A percentile compares a stretch with the other conserved stretches of the same genome.
Conservation (phyloP, 352 stramenopile genomes). For the Salisapilia sapeloensis region DNA sequence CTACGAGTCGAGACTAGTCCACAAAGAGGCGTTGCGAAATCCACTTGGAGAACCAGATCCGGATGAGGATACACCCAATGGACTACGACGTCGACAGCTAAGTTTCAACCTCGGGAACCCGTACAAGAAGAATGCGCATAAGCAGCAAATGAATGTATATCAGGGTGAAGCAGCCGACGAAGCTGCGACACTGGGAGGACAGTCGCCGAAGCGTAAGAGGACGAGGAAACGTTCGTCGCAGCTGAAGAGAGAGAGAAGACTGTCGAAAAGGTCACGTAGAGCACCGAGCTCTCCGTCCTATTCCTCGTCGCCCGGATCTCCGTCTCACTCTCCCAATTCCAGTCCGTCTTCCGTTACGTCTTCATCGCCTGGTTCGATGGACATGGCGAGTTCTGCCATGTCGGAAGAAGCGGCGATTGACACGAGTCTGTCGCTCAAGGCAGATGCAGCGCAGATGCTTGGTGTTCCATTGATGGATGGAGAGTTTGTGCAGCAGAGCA, state of each 20-base stretch:
- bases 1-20: conserved; percentile 74
- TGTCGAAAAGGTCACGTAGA: conserved; percentile 46
- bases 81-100: conserved; percentile 51
- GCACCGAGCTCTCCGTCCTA: conserved; percentile 50
- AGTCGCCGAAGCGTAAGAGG: conserved; percentile 64
- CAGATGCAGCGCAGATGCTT: conserved; percentile 57
- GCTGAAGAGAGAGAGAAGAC: conserved; percentile 60
- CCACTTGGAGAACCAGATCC: conserved; percentile 68
- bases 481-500: conserved; percentile 25
- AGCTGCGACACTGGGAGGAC: conserved; percentile 50
- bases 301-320: conserved; percentile 46
- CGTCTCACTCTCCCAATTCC: conserved; percentile 42
- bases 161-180: conserved; percentile 74
- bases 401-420: conserved; percentile 25
- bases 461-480: conserved; percentile 55
- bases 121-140: conserved; percentile 81
- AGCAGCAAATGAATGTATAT: conserved; percentile 64
- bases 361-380: conserved; percentile 49
- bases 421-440: conserved; percentile 67
- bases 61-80: conserved; percentile 65
- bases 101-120: conserved; percentile 78
- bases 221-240: conserved; percentile 76
- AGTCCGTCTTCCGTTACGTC: conserved; percentile 29
- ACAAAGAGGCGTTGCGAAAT: conserved; percentile 75
- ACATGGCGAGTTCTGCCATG: conserved; percentile 30